These are phyloP conservation scores for Truncatella angustata DNA, from an alignment of 2,329 filamentous ascomycete species.

Conservation along the genomic window DNA sequence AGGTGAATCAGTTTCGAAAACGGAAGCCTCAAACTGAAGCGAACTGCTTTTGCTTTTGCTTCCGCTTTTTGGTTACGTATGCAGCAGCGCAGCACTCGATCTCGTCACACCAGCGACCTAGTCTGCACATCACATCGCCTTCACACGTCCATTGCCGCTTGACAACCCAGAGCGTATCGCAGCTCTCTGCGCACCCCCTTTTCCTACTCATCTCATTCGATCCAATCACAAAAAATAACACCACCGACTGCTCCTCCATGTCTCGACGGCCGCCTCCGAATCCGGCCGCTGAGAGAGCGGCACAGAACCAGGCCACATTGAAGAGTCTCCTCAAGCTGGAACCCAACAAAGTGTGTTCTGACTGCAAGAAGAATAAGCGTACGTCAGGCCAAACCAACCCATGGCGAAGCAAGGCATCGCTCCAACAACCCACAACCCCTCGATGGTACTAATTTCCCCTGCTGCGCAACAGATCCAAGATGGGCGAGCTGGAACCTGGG, in stretches of 20 bases:
- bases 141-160: no score
- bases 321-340: constrained; percentile 95
- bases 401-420: not conserved
- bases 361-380: constrained; percentile 99
- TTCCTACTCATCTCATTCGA: no score
- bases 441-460: constrained; percentile 1
- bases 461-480: constrained; percentile 76
- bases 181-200: no score
- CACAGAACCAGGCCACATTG: constrained; percentile 90
- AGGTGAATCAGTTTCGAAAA: no score
- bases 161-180: no score
- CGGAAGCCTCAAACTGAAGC: no score
- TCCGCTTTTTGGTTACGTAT: no score
- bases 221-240: not conserved
- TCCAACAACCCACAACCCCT: constrained; percentile 11
- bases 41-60: no score
- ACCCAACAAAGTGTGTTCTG: constrained; percentile 92
- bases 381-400: constrained; percentile 39
- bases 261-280: constrained; percentile 76
- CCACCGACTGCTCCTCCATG: constrained; percentile 50
- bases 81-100: no score
- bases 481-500: constrained; percentile 99
- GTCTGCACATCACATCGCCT: no score
- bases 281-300: constrained; percentile 80
- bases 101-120: no score